These are phyloP conservation scores for Colletotrichum sp. DNA, from an alignment of 2,329 filamentous ascomycete genomes.

Conservation along the genomic window DNA sequence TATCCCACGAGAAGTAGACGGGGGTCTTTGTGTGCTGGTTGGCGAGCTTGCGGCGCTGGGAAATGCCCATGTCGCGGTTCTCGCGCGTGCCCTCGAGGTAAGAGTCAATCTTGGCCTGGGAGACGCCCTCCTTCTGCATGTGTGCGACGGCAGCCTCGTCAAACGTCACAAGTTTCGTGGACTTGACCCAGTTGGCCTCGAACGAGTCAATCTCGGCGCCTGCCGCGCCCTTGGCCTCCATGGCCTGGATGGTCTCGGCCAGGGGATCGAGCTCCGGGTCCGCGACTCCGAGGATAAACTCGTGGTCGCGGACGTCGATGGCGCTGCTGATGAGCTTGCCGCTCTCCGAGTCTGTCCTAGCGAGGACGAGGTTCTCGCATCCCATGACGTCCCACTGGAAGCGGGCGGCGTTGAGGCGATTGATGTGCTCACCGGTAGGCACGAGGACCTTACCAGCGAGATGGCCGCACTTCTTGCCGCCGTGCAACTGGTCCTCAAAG, in stretches of 20 bases:
- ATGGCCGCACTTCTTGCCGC: conserved; percentile 98
- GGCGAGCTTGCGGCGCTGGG: conserved; percentile 76
- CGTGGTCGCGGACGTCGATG: conserved; percentile 93
- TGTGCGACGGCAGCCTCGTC: conserved; percentile 87
- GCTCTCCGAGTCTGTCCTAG: conserved; percentile 93
- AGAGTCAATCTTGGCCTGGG: conserved; percentile 65
- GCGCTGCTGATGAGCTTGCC: conserved; percentile 89
- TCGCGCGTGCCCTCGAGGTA: conserved; percentile 68
- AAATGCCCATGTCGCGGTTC: conserved; percentile 78
- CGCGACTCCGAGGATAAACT: conserved; percentile 90
- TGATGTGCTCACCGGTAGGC: conserved; percentile 93
- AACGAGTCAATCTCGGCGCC: conserved; percentile 83
- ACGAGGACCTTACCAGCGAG: conserved; percentile 95
- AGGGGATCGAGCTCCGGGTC: conserved; percentile 77
- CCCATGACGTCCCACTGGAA: conserved; percentile 99
- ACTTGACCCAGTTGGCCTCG: conserved; percentile 88
- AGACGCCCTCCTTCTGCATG: conserved; percentile 68
- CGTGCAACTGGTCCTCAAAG: conserved; percentile 97
- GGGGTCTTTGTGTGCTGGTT: conserved; percentile 67
- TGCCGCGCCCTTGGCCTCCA: conserved; percentile 81
- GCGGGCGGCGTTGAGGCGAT: conserved; percentile 85
- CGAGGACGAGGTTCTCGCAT: conserved; percentile 91
- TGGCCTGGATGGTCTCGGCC: conserved; percentile 85
- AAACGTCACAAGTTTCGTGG: conserved; percentile 84
- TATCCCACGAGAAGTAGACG: conserved; percentile 87